Evolutionary conservation across 108 stramenopile genomes (phyloP).

Genomic region (Bacterosira constricta): DNA sequence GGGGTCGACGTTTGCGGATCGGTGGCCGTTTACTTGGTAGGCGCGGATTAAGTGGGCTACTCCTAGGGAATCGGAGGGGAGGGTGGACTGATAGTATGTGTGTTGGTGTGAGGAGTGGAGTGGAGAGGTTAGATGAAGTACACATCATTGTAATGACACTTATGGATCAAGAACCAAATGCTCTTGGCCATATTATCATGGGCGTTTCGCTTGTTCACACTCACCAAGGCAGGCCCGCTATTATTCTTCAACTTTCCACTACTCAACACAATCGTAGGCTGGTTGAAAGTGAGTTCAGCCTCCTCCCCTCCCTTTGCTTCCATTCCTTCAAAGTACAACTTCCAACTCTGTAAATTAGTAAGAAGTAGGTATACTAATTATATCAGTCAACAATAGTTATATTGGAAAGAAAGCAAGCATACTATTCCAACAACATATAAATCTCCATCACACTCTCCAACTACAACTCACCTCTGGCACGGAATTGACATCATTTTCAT

Average conservation of each 20-base stretch:
- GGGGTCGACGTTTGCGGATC: slow-evolving; percentile 95
- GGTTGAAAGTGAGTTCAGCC: slow-evolving; percentile 19
- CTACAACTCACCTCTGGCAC: slow-evolving; percentile 74
- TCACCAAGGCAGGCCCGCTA: not conserved
- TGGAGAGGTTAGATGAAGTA: not conserved
- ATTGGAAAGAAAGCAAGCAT: slow-evolving; percentile 45
- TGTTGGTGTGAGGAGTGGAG: slow-evolving; percentile 13
- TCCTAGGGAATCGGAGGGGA: slow-evolving; percentile 89
- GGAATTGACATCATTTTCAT: slow-evolving; percentile 63
- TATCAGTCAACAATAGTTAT: slow-evolving; percentile 13
- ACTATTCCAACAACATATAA: slow-evolving; percentile 38
- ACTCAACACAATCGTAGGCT: slow-evolving; percentile 40
- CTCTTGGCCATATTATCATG: not conserved
- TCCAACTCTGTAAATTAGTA: slow-evolving; percentile 24
- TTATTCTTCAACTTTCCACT: slow-evolving; percentile 10
- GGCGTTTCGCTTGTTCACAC: not conserved
- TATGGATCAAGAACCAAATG: not conserved
- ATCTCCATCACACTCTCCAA: slow-evolving; percentile 64
- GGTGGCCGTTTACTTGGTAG: slow-evolving; percentile 97
- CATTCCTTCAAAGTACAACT: slow-evolving; percentile 35
- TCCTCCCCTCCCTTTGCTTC: not conserved
- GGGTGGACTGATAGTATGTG: slow-evolving; percentile 37
- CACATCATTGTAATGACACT: not conserved
- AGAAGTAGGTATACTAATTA: not conserved
- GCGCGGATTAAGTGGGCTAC: slow-evolving; percentile 96